These are phyloP conservation scores for Phialophora chinensis DNA, from an alignment of 2,329 filamentous ascomycete genomes.

Conservation along the genomic window DNA sequence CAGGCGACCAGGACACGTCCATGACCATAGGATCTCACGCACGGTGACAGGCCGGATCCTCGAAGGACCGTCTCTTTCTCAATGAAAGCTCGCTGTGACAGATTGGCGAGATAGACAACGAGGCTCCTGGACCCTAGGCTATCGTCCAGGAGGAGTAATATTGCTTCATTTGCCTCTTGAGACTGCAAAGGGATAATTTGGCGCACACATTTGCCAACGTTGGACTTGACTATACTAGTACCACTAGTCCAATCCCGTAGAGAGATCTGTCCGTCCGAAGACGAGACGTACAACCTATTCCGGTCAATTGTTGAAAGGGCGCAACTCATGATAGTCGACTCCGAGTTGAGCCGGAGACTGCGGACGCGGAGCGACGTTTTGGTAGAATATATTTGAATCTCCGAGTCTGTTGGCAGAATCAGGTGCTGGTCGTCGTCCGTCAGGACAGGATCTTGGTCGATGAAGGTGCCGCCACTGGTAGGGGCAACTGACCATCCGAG, in stretches of 20 bases:
- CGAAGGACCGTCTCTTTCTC: constrained; percentile 14
- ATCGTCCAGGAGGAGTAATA: constrained; percentile 25
- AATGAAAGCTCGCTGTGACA: constrained; percentile 1
- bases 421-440: constrained; percentile 68
- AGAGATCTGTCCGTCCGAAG: constrained; percentile 57
- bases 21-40: constrained; percentile 27
- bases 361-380: constrained; percentile 80
- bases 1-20: constrained; percentile 49
- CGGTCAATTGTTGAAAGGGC: constrained; percentile 58
- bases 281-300: constrained; percentile 61
- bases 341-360: constrained; percentile 65
- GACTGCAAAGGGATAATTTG: constrained; percentile 28
- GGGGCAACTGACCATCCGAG: constrained; percentile 55
- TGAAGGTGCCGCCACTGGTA: constrained; percentile 61
- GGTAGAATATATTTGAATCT: constrained; percentile 80
- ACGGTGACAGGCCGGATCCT: constrained; percentile 14
- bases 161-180: constrained; percentile 21
- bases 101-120: constrained; percentile 20
- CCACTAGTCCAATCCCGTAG: constrained; percentile 65
- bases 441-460: constrained; percentile 63
- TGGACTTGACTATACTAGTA: constrained; percentile 31
- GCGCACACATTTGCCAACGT: constrained; percentile 16
- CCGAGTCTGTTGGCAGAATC: constrained; percentile 74
- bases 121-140: constrained; percentile 9
- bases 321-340: constrained; percentile 57